A percentile compares a stretch with the other conserved stretches of the same genome.
Conservation (phyloP, 805 yeast species). For the Candida berthetii region DNA sequence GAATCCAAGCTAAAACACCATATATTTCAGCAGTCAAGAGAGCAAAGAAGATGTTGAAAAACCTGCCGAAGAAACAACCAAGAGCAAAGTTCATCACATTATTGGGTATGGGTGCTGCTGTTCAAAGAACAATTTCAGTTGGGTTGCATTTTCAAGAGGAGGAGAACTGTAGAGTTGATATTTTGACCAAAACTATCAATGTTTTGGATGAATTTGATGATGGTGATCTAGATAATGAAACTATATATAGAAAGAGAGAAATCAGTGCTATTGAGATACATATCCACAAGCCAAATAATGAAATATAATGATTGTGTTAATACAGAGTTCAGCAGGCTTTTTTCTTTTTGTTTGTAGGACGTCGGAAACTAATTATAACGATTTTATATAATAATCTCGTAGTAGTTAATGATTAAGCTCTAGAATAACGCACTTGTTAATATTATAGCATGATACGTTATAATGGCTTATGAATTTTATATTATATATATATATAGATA, state of each 20-base stretch:
- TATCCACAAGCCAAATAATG: conserved; percentile 16
- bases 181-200: conserved; percentile 56
- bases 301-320: not conserved
- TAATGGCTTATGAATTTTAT: too few species aligned
- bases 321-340: too few species aligned
- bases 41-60: conserved; percentile 43
- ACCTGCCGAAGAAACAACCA: conserved; percentile 37
- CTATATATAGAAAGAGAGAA: conserved; percentile 26
- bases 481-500: not conserved
- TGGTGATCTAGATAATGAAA: conserved; percentile 25
- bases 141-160: conserved; percentile 54
- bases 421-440: too few species aligned
- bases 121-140: conserved; percentile 55
- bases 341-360: too few species aligned
- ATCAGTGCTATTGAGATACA: conserved; percentile 38
- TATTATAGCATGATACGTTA: too few species aligned
- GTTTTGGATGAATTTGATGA: conserved; percentile 65
- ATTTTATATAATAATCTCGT: too few species aligned
- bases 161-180: conserved; percentile 45
- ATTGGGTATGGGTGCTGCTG: conserved; percentile 73
- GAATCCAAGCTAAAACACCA: conserved; percentile 63
- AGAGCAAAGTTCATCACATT: conserved; percentile 43
- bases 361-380: too few species aligned
- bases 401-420: too few species aligned
- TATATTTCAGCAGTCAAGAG: conserved; percentile 68